Base-by-base conservation (phyloP, 75 land plant genomes). In the Sequoiadendron giganteum region DNA sequence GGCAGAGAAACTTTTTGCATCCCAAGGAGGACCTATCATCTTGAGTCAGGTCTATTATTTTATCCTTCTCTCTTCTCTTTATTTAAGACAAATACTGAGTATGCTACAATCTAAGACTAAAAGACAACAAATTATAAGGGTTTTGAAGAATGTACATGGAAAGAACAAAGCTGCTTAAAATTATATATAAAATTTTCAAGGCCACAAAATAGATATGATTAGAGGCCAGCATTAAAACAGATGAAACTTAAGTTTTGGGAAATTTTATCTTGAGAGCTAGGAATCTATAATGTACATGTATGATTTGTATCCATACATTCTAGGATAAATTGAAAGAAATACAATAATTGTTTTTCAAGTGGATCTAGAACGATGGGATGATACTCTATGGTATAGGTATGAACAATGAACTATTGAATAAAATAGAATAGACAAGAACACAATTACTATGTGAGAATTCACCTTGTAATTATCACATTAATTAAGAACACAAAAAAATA, bases 11-110 rank as follows among this genome's bases (percentile, higher is more conserved):
- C 89, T 97, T 45, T 97, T 91, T 90, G 95, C 95, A 78, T 91
- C 94, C 48, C 99, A 97, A 89, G 99, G 99, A 68, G 99, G 99
- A 38, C 99, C 99, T 7, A 93, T 97, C 48, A 96, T 97, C 43
- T 86, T 97, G 43, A 87, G 94, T 40, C 99, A 97, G 99, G 98
- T 97, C 34, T 28, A 30, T 38, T n/a, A 14, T 43, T 75, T 30
- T 21, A 42, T 30, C 78, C 15, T 77, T 34, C 38, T 42, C 30
- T 38, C 9, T 38, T 65, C 48, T 30, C 32, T 28, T 1, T n/a
- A 49, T 75, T 34, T 30, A 25, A 34, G 2, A 7, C 77, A 75
- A 34, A 75, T 13, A 34, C 34, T 0, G 2, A 30, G 11, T 75
- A 34, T 34, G 14, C 34, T 34, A 32, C 70, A 65, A 28, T 65